Evolutionary conservation across 805 yeast genomes (phyloP).

Genomic region (Priceomyces castillae): DNA sequence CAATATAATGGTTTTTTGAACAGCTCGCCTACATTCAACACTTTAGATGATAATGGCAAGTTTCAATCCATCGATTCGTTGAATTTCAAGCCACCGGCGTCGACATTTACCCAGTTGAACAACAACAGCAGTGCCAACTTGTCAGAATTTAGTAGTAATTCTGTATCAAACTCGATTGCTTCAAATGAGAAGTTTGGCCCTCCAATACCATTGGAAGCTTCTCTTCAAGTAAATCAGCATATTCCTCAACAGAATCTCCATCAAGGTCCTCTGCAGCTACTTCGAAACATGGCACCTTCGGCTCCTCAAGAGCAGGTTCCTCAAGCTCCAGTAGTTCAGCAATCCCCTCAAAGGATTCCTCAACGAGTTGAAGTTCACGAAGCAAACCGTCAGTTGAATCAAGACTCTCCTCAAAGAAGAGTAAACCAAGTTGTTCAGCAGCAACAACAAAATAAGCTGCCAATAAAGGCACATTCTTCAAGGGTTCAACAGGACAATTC

Average conservation of each 20-base stretch:
- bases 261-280: constrained; percentile 8
- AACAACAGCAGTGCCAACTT: constrained; percentile 40
- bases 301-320: constrained; percentile 13
- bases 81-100: constrained; percentile 38
- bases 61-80: constrained; percentile 39
- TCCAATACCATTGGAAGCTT: background rate
- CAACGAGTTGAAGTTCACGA: constrained; percentile 8
- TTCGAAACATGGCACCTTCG: background rate
- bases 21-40: constrained; percentile 22
- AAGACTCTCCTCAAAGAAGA: constrained; percentile 4
- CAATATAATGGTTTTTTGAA: constrained; percentile 16
- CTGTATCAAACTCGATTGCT: constrained; percentile 18
- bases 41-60: constrained; percentile 12
- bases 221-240: constrained; percentile 9
- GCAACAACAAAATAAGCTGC: constrained; percentile 9
- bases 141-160: constrained; percentile 30
- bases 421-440: constrained; percentile 11
- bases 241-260: constrained; percentile 6
- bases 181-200: constrained; percentile 5
- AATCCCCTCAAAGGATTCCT: constrained; percentile 8
- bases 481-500: background rate
- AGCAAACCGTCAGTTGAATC: constrained; percentile 10
- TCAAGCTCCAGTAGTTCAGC: constrained; percentile 13
- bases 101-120: constrained; percentile 35
- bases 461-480: constrained; percentile 7